Evolutionary conservation across 768 basidiomycete species (phyloP), one percentile per base, ranked within the genome.

Genomic region (Tremella fuciformis): DNA sequence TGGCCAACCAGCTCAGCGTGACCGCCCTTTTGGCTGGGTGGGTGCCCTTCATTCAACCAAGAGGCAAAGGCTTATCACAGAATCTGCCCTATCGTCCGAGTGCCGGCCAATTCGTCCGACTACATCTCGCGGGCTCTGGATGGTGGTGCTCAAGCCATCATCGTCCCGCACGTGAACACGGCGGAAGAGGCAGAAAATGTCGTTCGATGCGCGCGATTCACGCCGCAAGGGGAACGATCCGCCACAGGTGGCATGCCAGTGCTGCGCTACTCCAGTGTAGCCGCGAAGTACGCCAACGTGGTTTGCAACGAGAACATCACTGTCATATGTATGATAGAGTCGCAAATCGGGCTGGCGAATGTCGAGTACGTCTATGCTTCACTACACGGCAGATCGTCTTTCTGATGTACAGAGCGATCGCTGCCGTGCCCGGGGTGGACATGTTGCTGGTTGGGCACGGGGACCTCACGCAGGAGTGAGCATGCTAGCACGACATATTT

Each of bases 91-190:
- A 64, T 67, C 19, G 66, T 73, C n/a, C 59, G 63, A 24, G 71
- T 73, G 1, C 68, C 71, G 15, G 63, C 67, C 37, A 67, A 65
- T 52, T 50, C 66, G 3, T 67, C 71, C 7, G 66, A 69, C 24
- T 73, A 66, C 66, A 68, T 73, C 38, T 70, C 68, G 2, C 63
- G 71, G 37, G 58, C 62, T 24, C 60, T 73, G 2, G 71, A 73
- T 38, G 68, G 62, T 15, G 68, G 71, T 4, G 68, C 68, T 11
- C 64, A 65, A 37, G 68, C 62, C 2, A 59, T 73, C 26, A 73
- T 73, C 53, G 68, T 73, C 9, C 71, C 71, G 11, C 71, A 70
- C 39, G 65, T 73, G 50, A 57, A 66, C 25, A 50, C 37, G 26
- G 69, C 62, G 0, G 66, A 29, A 8, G 66, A 70, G 47, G 71